Conservation (phyloP, 805 yeast species). For the Cyberlindnera misumaiensis region DNA sequence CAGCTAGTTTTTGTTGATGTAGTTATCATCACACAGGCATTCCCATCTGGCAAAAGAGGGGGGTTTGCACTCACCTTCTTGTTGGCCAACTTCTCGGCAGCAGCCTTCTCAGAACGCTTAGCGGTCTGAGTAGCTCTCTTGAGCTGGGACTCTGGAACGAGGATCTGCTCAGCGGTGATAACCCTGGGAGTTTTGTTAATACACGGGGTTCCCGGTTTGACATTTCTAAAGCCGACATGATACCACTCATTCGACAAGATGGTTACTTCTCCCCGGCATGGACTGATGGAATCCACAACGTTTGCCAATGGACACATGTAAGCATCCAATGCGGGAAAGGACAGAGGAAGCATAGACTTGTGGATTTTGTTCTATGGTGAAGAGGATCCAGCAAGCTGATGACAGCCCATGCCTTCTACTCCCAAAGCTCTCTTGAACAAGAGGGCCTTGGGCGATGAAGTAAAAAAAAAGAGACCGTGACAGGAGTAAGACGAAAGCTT, state of each 20-base stretch:
- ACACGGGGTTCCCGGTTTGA: neutral
- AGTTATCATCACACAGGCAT: conserved; percentile 39
- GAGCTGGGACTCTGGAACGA: conserved; percentile 77
- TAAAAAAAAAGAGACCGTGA: neutral
- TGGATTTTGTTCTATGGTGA: conserved; percentile 12
- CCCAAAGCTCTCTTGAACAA: neutral
- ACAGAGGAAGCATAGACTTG: conserved; percentile 23
- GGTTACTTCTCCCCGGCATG: conserved; percentile 15
- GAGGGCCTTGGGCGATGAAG: conserved; percentile 1
- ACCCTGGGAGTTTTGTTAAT: conserved; percentile 17
- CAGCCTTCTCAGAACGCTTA: conserved; percentile 69
- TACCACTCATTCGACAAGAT: conserved; percentile 25
- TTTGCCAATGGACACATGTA: neutral
- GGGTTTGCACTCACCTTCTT: conserved; percentile 59
- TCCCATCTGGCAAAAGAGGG: conserved; percentile 9
- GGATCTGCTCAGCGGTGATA: conserved; percentile 32
- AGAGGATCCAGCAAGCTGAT: conserved; percentile 9
- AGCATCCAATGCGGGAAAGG: conserved; percentile 12
- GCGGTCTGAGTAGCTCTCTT: conserved; percentile 77
- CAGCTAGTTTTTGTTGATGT: conserved; percentile 50
- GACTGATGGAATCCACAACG: neutral
- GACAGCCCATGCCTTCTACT: conserved; percentile 25
- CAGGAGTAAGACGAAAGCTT: conserved; percentile 16
- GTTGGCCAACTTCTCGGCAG: conserved; percentile 74
- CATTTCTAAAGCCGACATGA: conserved; percentile 21